These are phyloP conservation scores for Golubevia pallescens DNA, from an alignment of 1,284 basidiomycete species.

Conservation along the genomic window DNA sequence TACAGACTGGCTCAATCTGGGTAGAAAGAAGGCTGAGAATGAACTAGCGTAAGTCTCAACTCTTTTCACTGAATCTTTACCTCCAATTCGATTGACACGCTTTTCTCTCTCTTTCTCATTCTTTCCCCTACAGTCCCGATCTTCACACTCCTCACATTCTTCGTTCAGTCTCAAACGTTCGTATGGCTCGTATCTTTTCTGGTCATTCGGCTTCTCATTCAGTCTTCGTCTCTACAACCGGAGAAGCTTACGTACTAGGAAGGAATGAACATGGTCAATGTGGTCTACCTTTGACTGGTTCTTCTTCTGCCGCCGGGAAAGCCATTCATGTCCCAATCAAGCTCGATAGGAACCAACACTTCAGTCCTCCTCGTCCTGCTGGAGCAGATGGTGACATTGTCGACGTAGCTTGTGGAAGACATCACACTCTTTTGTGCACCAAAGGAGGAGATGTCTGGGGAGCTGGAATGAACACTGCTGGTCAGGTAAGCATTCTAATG, in stretches of 20 bases:
- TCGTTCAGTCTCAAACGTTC: constrained; percentile 80
- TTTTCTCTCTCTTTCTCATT: constrained; percentile 1
- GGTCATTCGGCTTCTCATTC: constrained; percentile 38
- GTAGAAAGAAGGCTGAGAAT: constrained; percentile 48
- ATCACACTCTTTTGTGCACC: constrained; percentile 82
- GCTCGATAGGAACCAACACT: constrained; percentile 32
- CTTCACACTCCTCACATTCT: constrained; percentile 84
- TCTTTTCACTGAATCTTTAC: constrained; percentile 5
- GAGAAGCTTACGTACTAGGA: constrained; percentile 84
- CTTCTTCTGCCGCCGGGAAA: constrained; percentile 72
- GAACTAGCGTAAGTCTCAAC: constrained; percentile 15
- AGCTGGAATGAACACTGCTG: constrained; percentile 80
- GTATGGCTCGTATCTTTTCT: constrained; percentile 32
- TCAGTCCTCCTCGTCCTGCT: constrained; percentile 68
- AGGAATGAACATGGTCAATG: constrained; percentile 70
- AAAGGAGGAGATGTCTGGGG: constrained; percentile 82
- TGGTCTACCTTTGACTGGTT: constrained; percentile 37
- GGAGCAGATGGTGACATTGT: constrained; percentile 74
- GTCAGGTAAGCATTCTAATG: constrained; percentile 68
- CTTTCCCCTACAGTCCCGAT: constrained; percentile 70
- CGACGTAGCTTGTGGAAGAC: constrained; percentile 79
- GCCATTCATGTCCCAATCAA: constrained; percentile 72
- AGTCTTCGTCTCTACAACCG: constrained; percentile 67
- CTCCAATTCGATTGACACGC: constrained; percentile 3
- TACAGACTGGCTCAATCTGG: constrained; percentile 74